Evolutionary conservation across 1,139 yeast species (phyloP).

Genomic region (Scheffersomyces illinoinensis): DNA sequence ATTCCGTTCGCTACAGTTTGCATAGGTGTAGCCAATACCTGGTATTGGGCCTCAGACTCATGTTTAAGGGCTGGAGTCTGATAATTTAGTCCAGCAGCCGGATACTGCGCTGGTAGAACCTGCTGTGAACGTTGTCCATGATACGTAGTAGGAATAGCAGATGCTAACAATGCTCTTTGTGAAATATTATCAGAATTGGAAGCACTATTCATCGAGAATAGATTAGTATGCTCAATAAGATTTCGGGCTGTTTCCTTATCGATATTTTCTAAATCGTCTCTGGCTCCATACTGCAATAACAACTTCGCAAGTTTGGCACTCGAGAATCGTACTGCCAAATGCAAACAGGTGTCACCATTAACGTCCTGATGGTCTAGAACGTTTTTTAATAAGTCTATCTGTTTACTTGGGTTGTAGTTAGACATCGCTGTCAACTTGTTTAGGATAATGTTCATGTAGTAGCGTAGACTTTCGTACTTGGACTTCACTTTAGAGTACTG

Average conservation of each 20-base stretch:
- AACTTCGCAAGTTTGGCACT: slow-evolving; percentile 39
- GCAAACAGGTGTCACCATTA: slow-evolving; percentile 69
- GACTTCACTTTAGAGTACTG: slow-evolving; percentile 57
- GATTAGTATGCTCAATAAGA: slow-evolving; percentile 27
- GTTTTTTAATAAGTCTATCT: slow-evolving; percentile 53
- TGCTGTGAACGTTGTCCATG: not conserved
- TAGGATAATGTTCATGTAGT: slow-evolving; percentile 38
- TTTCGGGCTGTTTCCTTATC: slow-evolving; percentile 41
- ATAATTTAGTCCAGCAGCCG: not conserved
- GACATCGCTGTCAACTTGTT: slow-evolving; percentile 39
- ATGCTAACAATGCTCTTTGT: not conserved
- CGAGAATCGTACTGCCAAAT: slow-evolving; percentile 55
- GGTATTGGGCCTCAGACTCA: slow-evolving; percentile 4
- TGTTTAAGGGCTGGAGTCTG: not conserved
- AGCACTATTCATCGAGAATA: slow-evolving; percentile 16
- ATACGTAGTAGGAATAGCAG: not conserved
- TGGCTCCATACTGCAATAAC: slow-evolving; percentile 47
- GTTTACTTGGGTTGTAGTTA: slow-evolving; percentile 25
- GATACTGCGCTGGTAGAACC: not conserved
- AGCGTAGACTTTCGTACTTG: slow-evolving; percentile 44
- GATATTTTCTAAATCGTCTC: slow-evolving; percentile 46
- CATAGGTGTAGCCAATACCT: slow-evolving; percentile 39
- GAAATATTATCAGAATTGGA: not conserved
- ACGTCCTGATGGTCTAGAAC: slow-evolving; percentile 70
- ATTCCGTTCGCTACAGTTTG: slow-evolving; percentile 27